These are phyloP conservation scores for Hanseniaspora thailandica DNA, from an alignment of 805 yeast species.

Conservation along the genomic window DNA sequence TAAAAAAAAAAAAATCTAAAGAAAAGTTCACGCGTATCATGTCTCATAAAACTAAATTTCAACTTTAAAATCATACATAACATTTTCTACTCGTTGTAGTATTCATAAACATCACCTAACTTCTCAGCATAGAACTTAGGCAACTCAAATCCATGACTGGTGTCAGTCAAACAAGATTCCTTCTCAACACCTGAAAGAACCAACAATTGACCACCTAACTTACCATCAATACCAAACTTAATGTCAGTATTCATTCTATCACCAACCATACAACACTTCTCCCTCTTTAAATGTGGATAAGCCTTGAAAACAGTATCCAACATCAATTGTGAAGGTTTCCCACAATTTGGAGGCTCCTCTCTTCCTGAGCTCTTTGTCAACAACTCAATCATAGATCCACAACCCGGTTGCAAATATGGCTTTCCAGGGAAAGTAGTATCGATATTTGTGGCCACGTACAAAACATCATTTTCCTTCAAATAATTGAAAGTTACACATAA, in stretches of 20 bases:
- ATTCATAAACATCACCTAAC: conserved; percentile 65
- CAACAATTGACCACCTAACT: conserved; percentile 64
- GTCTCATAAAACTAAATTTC: no score
- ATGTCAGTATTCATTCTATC: conserved; percentile 93
- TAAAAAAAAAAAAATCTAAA: neutral
- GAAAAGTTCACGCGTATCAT: no score
- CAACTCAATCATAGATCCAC: conserved; percentile 79
- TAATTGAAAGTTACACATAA: conserved; percentile 74
- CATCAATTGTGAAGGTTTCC: conserved; percentile 85
- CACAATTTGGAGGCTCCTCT: conserved; percentile 68
- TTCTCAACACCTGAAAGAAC: conserved; percentile 89
- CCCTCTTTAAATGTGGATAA: conserved; percentile 41
- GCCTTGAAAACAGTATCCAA: conserved; percentile 74
- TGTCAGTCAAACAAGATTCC: conserved; percentile 44
- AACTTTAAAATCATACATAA: no score
- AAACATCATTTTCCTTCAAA: conserved; percentile 36
- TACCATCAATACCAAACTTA: conserved; percentile 79
- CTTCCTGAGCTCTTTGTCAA: conserved; percentile 68
- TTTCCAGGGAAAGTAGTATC: conserved; percentile 90
- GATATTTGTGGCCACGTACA: conserved; percentile 84
- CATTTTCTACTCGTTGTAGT: neutral
- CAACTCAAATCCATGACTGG: conserved; percentile 28
- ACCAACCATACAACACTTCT: conserved; percentile 79
- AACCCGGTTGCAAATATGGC: conserved; percentile 82
- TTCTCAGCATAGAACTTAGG: conserved; percentile 62